These are phyloP conservation scores for Cicer pinnatifidum DNA, from an alignment of 306 rosid genomes.

Conservation along the genomic window DNA sequence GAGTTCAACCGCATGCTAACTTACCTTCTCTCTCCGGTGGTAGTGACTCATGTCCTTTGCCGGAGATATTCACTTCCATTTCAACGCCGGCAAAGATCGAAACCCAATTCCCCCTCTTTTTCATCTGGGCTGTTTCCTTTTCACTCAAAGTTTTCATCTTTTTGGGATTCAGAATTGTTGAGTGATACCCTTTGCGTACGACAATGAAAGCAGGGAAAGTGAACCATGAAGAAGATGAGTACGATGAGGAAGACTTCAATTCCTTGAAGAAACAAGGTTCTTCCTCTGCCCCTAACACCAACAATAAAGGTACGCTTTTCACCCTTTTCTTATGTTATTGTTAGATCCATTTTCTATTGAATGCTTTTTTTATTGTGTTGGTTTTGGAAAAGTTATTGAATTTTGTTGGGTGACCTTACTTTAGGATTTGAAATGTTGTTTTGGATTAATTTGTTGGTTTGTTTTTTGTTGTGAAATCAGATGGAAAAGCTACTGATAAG, in stretches of 20 bases:
- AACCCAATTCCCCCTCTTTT: constrained; percentile 11
- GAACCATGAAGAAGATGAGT: constrained; percentile 83
- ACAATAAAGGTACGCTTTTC: constrained; percentile 62
- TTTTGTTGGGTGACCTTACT: constrained; percentile 9
- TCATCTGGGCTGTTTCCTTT: constrained; percentile 39
- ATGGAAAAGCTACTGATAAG: constrained; percentile 78
- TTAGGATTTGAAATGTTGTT: constrained; percentile 22
- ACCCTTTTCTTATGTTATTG: constrained; percentile 31
- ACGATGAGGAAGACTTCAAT: constrained; percentile 79
- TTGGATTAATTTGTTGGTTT: constrained; percentile 39
- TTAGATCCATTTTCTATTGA: constrained; percentile 55
- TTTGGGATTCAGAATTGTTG: constrained; percentile 39
- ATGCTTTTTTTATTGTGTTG: constrained; percentile 4
- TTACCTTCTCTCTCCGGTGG: constrained; percentile 43
- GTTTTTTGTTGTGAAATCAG: constrained; percentile 52
- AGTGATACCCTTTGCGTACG: constrained; percentile 35
- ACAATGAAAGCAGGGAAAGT: constrained; percentile 83
- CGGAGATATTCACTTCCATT: constrained; percentile 39
- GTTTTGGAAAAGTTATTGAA: neutral
- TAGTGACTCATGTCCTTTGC: constrained; percentile 41
- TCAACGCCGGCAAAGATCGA: constrained; percentile 29
- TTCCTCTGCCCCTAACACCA: constrained; percentile 65
- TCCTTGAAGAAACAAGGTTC: constrained; percentile 72
- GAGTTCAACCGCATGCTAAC: constrained; percentile 57
- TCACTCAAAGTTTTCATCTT: constrained; percentile 31